A percentile compares a stretch with the other conserved stretches of the same genome.
Evolutionary conservation across 345 rosid genomes (phyloP).

Genomic region (Aurinia saxatilis): DNA sequence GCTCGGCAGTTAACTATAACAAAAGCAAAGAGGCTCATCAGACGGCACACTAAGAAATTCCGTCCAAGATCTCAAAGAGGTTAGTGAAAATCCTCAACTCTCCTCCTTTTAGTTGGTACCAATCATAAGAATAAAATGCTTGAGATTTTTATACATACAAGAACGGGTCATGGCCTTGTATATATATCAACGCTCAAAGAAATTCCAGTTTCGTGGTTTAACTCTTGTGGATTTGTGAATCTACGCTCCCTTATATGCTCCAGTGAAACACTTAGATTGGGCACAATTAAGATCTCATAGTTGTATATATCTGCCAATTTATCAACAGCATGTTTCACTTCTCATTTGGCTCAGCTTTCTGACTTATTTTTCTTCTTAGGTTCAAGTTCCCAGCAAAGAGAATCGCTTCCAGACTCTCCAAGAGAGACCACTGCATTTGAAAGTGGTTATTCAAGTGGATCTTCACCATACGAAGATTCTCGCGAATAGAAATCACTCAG

Average conservation of each 20-base stretch:
- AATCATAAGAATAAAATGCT: no score
- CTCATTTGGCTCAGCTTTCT: neutral
- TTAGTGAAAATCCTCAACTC: slow-evolving; percentile 6
- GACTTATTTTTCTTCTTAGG: slow-evolving; percentile 36
- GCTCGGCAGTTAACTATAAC: slow-evolving; percentile 91
- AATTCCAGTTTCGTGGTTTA: no score
- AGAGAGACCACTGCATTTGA: slow-evolving; percentile 57
- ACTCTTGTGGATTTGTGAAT: neutral
- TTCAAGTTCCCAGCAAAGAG: slow-evolving; percentile 64
- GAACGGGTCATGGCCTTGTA: neutral
- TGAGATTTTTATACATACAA: no score
- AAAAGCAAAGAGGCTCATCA: slow-evolving; percentile 75
- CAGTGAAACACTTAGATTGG: no score
- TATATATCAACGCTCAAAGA: no score
- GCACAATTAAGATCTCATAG: neutral
- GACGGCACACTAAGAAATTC: slow-evolving; percentile 85
- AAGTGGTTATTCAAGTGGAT: slow-evolving; percentile 72
- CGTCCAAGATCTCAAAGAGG: slow-evolving; percentile 80
- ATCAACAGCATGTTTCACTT: neutral
- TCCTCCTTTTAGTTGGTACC: no score
- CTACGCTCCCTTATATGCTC: neutral
- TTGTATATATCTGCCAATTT: neutral
- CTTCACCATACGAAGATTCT: slow-evolving; percentile 79
- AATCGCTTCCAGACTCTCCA: slow-evolving; percentile 75
- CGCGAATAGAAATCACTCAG: slow-evolving; percentile 31